Evolutionary conservation across 2,329 filamentous ascomycete species (phyloP).

Genomic region (Botrytis pseudocinerea): DNA sequence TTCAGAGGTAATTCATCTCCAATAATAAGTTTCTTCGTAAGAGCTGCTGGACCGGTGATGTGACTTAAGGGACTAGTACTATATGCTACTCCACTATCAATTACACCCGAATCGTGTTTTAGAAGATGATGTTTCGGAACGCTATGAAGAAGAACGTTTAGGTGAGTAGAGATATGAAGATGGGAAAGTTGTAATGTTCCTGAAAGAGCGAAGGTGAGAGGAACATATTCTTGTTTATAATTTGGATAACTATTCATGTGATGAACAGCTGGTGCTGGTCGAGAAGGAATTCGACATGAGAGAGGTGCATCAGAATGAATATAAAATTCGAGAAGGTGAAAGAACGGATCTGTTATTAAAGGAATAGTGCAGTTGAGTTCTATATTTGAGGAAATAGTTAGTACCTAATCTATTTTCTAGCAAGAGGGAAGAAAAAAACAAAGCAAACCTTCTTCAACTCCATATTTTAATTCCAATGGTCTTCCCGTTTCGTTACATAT

Average conservation of each 20-base stretch:
- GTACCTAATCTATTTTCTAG: neutral
- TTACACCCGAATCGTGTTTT: constrained; percentile 70
- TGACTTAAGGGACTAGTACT: constrained; percentile 58
- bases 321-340: constrained; percentile 94
- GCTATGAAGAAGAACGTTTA: constrained; percentile 83
- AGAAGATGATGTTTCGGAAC: constrained; percentile 60
- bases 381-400: constrained; percentile 35
- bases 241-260: constrained; percentile 44
- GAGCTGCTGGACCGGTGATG: constrained; percentile 48
- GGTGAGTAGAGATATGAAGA: constrained; percentile 82
- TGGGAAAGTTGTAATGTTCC: constrained; percentile 88
- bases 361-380: constrained; percentile 84
- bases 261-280: constrained; percentile 58
- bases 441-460: constrained; percentile 56
- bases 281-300: constrained; percentile 82
- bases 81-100: constrained; percentile 87
- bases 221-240: constrained; percentile 64
- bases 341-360: constrained; percentile 75
- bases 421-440: neutral
- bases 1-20: constrained; percentile 79
- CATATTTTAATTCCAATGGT: constrained; percentile 84
- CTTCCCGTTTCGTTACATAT: constrained; percentile 83
- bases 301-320: constrained; percentile 94
- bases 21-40: constrained; percentile 70
- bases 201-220: constrained; percentile 83